phyloP scores from a whole-genome alignment of 495 filamentous ascomycete genomes.

The Aspergillus carlsbadensis region DNA sequence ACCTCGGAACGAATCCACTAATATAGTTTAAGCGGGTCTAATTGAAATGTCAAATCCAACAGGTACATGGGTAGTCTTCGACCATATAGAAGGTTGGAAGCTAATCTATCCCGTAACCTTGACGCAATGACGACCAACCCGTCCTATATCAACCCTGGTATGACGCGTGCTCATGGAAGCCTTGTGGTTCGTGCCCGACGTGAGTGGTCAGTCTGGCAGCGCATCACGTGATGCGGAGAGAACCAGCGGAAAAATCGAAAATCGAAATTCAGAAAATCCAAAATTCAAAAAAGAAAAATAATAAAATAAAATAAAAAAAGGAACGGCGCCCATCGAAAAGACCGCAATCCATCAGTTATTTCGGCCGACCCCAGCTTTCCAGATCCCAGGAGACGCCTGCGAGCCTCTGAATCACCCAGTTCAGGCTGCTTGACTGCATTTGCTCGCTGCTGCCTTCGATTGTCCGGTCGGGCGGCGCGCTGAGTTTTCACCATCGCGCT shows the following conservation, averaged over 20 bases:
- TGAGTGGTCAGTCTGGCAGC: slow-evolving; percentile 19
- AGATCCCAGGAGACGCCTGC: slow-evolving; percentile 6
- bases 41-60: neutral
- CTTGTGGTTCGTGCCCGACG: neutral
- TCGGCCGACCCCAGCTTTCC: slow-evolving; percentile 16
- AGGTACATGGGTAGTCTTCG: slow-evolving; percentile 1
- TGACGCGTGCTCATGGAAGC: neutral
- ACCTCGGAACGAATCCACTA: neutral
- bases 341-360: slow-evolving; percentile 20
- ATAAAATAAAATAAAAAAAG: slow-evolving; percentile 22
- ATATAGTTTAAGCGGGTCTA: slow-evolving; percentile 10
- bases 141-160: neutral
- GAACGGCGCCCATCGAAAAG: slow-evolving; percentile 17
- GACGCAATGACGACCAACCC: no score
- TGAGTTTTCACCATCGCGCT: slow-evolving; percentile 2
- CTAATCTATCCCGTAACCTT: neutral
- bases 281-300: slow-evolving; percentile 23
- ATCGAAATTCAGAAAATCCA: slow-evolving; percentile 17
- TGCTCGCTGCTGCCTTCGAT: slow-evolving; percentile 11
- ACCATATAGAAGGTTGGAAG: no score
- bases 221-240: slow-evolving; percentile 18
- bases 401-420: neutral
- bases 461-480: slow-evolving; percentile 16
- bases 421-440: neutral
- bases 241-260: slow-evolving; percentile 18